Conservation (phyloP, 495 filamentous ascomycete genomes). For the Penicillium cataractarum region DNA sequence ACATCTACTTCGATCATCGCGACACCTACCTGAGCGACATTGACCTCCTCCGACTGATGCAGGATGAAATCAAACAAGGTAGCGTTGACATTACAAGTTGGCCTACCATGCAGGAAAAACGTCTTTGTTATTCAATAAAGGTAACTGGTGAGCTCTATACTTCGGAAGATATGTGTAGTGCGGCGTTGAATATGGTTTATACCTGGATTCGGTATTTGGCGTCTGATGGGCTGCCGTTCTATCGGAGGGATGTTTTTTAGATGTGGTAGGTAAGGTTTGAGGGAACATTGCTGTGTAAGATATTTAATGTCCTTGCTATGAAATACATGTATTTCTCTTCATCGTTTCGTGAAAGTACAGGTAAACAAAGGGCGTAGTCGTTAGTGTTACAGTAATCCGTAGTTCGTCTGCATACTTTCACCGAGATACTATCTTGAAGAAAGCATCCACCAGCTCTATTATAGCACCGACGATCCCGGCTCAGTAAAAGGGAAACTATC, state of each 20-base stretch:
- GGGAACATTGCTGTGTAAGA: too few species aligned
- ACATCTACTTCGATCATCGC: not conserved
- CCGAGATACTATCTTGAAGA: not conserved
- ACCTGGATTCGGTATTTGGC: not conserved
- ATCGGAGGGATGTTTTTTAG: not conserved
- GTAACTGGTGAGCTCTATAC: not conserved
- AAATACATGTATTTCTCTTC: not conserved
- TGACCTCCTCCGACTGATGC: conserved; percentile 1
- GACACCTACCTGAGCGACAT: not conserved
- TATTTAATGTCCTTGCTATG: not conserved
- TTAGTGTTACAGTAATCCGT: too few species aligned
- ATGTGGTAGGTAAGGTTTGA: not conserved
- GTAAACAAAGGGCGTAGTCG: not conserved
- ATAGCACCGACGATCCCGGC: conserved; percentile 21
- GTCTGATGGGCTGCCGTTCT: not conserved
- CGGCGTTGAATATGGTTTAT: not conserved
- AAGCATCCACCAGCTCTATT: not conserved
- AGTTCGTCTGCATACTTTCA: too few species aligned
- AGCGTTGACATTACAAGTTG: not conserved
- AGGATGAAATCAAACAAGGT: not conserved
- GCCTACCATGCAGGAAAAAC: not conserved
- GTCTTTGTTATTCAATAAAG: not conserved
- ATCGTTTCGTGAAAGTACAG: not conserved
- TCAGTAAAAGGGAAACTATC: conserved; percentile 45
- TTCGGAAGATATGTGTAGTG: not conserved